phyloP scores from a whole-genome alignment of 345 rosid species.

The Linum lewisii region DNA sequence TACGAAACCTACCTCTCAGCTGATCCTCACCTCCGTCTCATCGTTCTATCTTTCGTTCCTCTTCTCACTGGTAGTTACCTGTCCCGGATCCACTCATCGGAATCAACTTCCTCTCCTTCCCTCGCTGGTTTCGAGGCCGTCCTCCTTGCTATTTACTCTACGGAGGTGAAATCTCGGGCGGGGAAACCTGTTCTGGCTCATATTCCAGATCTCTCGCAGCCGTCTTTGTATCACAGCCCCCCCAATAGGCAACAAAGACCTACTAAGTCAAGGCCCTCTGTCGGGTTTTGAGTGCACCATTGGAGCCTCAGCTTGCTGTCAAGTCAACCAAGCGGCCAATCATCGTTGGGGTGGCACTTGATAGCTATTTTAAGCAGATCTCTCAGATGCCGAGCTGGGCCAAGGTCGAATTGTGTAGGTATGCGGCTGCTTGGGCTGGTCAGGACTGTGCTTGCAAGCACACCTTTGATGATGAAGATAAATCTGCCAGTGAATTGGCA shows the following conservation, averaged over 20 bases:
- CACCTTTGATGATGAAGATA: conserved; percentile 30
- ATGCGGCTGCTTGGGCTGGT: conserved; percentile 73
- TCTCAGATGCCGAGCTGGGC: conserved; percentile 88
- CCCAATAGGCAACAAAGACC: conserved; percentile 18
- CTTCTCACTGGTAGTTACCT: conserved; percentile 60
- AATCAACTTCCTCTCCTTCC: conserved; percentile 36
- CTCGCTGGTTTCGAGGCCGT: conserved; percentile 93
- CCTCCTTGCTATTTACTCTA: conserved; percentile 70
- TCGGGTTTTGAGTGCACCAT: conserved; percentile 54
- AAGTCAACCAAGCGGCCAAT: conserved; percentile 72
- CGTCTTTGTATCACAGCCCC: conserved; percentile 83
- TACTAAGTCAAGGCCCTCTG: conserved; percentile 29
- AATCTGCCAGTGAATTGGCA: conserved; percentile 12
- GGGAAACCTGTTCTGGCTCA: conserved; percentile 64
- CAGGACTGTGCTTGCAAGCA: conserved; percentile 62
- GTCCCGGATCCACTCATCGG: conserved; percentile 62
- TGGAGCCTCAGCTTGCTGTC: conserved; percentile 68
- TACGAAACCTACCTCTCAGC: conserved; percentile 78
- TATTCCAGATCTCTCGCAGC: conserved; percentile 77
- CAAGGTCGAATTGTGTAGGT: conserved; percentile 64
- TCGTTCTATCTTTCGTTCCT: conserved; percentile 79
- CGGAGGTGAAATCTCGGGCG: conserved; percentile 68
- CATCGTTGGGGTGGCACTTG: conserved; percentile 58
- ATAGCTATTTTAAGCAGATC: conserved; percentile 71
- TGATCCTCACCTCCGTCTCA: conserved; percentile 74